Base-by-base conservation (phyloP, 1,139 yeast genomes). In the Blastobotrys serpentis region DNA sequence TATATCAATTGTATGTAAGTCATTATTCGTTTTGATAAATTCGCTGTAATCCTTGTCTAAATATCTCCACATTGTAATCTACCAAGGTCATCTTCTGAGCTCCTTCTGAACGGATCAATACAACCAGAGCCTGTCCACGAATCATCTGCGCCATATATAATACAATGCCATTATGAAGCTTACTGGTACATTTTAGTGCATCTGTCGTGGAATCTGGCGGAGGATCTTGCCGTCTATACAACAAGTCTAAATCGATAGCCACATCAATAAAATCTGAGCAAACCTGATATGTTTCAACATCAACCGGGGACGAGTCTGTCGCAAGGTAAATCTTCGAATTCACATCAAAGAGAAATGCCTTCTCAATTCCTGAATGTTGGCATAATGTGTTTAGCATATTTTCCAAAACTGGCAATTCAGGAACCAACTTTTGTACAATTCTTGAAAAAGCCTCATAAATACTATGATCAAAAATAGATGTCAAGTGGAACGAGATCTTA, bases 231-330 rank as follows among this genome's bases (percentile, higher is more conserved):
- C 44, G 17, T 36, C 36, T 66, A 56, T 71, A 72, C 22, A 71
- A 61, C 19, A 58, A 56, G 45, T 88, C 94, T 53, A 92, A 71
- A 62, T 92, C 98, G 33, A 89, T 84, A 2, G 97, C 84, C 16
- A 92, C 94, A 65, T 92, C 98, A 48, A 92, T 90, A 62, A 90
- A 92, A 62, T 92, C 98, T 0, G 97, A 95, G 67, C 98, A 92
- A 2, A 90, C 95, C 66, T 92, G 98, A 65, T 92, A 92, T 0
- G 95, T 86, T 61, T 89, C 96, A 25, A 89, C 86, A 67, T 92
- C 98, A 26, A 90, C 96, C 0, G 98, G 97, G 2, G 92, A 82
- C 0, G 96, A 86, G 66, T 92, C 98, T 0, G 98, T 92, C 2
- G 98, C 97, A 42, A 92, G 90, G 64, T 92, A 92, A 25, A 92